Evolutionary conservation across 768 basidiomycete genomes (phyloP), one percentile per base, ranked within the genome.

Genomic region (Sporobolomyces roseus): DNA sequence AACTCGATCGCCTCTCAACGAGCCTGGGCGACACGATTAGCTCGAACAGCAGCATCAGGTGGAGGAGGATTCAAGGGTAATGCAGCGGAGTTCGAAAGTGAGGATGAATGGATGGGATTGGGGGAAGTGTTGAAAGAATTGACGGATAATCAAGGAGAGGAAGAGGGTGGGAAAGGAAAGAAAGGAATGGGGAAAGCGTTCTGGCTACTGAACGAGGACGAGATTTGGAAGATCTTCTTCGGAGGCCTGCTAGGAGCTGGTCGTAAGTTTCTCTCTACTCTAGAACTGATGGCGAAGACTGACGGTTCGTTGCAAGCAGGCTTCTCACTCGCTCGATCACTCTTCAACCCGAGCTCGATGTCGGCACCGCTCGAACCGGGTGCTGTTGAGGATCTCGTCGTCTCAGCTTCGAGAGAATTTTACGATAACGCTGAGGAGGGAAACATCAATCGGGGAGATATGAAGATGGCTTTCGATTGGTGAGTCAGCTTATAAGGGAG

Each of bases 401-500:
- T 99, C 25, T 78, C 85, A 1, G 86, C 86, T 49, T 91, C 90
- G 4, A 84, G 85, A 53, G 96, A 98, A 80, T 86, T 96, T 69
- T 99, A 98, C 78, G 92, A 97, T 77, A 97, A 97, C 74, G 89
- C 96, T 3, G 86, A 83, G 70, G 88, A 87, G 1, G 96, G 92
- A 8, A 99, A 97, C 75, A 88, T 92, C 77, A 90, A 91, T 73
- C 83, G 84, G 43, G 93, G 94, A 6, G 91, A 94, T 59, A 97
- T 99, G 93, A 94, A 92, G 78, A 81, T 91, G 55, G 96, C 96
- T 1, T 93, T 93, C 78, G 91, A 94, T 65, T 98, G 96, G 94
- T 96, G 27, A 43, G 56, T 27, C 27, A 17, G 14, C 35, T 54
- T 4, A 17, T 32, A 35, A 9, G 5, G 5, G 9, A 16, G 33